Evolutionary conservation across 2,329 filamentous ascomycete species (phyloP), one percentile per base, ranked within the genome.

Genomic region (Diaporthe aspalathi): DNA sequence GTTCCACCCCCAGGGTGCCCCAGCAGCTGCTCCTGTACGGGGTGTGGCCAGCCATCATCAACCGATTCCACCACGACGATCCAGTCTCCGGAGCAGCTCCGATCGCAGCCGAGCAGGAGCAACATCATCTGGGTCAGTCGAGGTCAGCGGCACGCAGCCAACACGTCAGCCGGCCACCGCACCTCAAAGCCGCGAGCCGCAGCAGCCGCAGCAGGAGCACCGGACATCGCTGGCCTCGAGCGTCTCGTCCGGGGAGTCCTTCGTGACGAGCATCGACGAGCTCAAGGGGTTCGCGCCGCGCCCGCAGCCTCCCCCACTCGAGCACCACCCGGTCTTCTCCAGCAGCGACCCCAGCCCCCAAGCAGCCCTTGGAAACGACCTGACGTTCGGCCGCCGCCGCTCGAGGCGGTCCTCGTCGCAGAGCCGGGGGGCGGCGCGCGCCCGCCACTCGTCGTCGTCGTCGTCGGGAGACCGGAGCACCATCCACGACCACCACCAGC

Each of bases 191-290:
- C 57, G 35, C 16, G 32, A 49, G 7, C 20, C 14, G 12, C n/a
- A 8, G 16, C n/a, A 20, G 16, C 20, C 57, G 35, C 16, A 49
- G 7, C 20, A 16, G 12, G 17, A 8, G 16, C 65, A 40, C 17
- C 54, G 50, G 8, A 16, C 17, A 53, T 63, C 66, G 7, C 27
- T 27, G 24, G 43, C 38, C 17, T 72, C 70, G 8, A 62, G 38
- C 24, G 43, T 22, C 11, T 67, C 72, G 16, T 71, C 72, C n/a
- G 66, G n/a, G 12, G 65, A 72, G 17, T 67, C 70, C 5, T 67
- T 63, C 54, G 43, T 38, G 29, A 72, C 72, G 11, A 67, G 27
- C 45, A 50, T 60, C 27, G 72, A 71, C 40, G 45, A 70, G 27
- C 68, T 70, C 22, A 54, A 35, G n/a, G 45, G 63, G 22, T 40